Evolutionary conservation across 768 basidiomycete species (phyloP), one percentile per base, ranked within the genome.

Genomic region (Pulveroboletus sp.): DNA sequence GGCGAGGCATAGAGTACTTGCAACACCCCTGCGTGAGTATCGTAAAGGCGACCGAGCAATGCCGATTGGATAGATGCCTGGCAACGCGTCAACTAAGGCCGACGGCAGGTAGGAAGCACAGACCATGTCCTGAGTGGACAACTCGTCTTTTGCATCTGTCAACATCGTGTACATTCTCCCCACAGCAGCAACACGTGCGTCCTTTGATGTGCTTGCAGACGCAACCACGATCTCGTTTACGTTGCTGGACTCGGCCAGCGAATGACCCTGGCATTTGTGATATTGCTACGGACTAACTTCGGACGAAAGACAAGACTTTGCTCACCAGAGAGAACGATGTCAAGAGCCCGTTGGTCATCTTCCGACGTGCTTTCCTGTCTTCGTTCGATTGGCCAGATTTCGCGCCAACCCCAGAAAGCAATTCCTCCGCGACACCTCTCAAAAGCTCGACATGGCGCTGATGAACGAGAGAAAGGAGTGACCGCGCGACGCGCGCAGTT

Each of bases 41-140:
- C 93, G 43, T 82, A 76, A 4, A 90, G 68, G 2, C 89, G 82
- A 13, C 83, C 77, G 26, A 85, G 63, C 5, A 97, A 69, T 0
- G 86, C 83, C 2, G 79, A 75, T n/a, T 73, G 74, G 17, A 86
- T 68, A 3, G 83, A 76, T 49, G 76, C 71, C 85, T 85, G 35
- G 3, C 30, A 43, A 12, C 43, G 9, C 6, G 22, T 64, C 46
- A 57, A 30, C 38, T 10, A 36, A 43, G 31, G 22, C 16, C 38
- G 27, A n/a, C 14, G 10, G 12, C 5, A 39, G 31, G n/a, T 0
- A 24, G 24, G 24, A 49, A 31, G 26, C 2, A 11, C 59, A 6
- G 41, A 63, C 63, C 59, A 72, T 43, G 23, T 85, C 80, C 1
- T 62, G 57, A 13, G 65, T 49, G 2, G 72, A 64, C 3, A 73